phyloP scores from a whole-genome alignment of 306 rosid genomes.

The Pyrus pyrifolia region DNA sequence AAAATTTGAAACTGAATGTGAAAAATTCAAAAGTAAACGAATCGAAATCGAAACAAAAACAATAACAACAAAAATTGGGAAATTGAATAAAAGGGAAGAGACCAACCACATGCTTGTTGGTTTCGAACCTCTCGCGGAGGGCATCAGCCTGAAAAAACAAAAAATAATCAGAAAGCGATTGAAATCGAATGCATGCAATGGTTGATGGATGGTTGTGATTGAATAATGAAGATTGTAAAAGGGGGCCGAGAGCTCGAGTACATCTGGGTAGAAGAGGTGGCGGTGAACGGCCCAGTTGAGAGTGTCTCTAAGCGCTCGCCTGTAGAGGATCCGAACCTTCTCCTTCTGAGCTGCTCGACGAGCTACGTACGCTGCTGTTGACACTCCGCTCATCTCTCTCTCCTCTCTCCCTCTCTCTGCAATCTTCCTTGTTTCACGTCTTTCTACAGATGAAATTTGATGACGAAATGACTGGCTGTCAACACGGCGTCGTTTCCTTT shows the following conservation, averaged over 20 bases:
- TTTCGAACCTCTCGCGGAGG: slow-evolving; percentile 78
- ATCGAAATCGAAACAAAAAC: neutral
- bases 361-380: slow-evolving; percentile 52
- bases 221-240: neutral
- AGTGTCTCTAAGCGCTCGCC: slow-evolving; percentile 84
- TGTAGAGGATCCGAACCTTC: slow-evolving; percentile 89
- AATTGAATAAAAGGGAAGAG: neutral
- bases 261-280: slow-evolving; percentile 88
- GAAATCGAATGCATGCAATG: neutral
- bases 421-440: neutral
- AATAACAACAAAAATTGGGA: neutral
- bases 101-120: slow-evolving; percentile 75
- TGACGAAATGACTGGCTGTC: neutral
- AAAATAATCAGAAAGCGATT: neutral
- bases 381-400: slow-evolving; percentile 40
- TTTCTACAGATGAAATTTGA: neutral
- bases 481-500: neutral
- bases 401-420: neutral
- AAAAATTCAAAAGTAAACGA: neutral
- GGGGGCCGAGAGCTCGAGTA: neutral
- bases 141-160: slow-evolving; percentile 55
- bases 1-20: neutral
- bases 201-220: neutral
- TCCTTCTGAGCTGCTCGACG: slow-evolving; percentile 96
- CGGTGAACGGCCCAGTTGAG: slow-evolving; percentile 99